A percentile compares a stretch with the other conserved stretches of the same genome.
phyloP scores from a whole-genome alignment of 1,284 basidiomycete species.

The Ceratobasidium papillatum region DNA sequence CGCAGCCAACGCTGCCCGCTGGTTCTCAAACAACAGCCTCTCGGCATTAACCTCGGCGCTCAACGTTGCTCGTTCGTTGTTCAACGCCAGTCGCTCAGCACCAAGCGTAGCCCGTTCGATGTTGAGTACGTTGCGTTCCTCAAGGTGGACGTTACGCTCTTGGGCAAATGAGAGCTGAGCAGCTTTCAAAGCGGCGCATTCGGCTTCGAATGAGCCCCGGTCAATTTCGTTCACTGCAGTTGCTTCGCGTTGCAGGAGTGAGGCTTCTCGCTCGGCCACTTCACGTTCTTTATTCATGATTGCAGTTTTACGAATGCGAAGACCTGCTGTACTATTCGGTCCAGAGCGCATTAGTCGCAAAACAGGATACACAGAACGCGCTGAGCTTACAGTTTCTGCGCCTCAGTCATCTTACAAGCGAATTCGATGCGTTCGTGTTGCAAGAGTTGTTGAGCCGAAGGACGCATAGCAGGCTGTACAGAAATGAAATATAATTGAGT shows the following conservation, averaged over 20 bases:
- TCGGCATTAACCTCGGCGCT: slow-evolving; percentile 43
- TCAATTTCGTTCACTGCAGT: slow-evolving; percentile 58
- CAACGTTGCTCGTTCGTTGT: slow-evolving; percentile 60
- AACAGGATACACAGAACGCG: neutral
- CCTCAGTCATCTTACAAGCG: slow-evolving; percentile 76
- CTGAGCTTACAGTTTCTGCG: slow-evolving; percentile 75
- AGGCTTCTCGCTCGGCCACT: slow-evolving; percentile 61
- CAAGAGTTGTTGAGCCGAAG: slow-evolving; percentile 79
- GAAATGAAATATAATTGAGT: neutral
- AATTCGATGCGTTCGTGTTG: slow-evolving; percentile 79
- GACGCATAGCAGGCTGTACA: slow-evolving; percentile 78
- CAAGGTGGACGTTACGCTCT: slow-evolving; percentile 44
- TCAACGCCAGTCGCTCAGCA: slow-evolving; percentile 55
- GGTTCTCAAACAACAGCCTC: slow-evolving; percentile 42
- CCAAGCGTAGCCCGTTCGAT: slow-evolving; percentile 41
- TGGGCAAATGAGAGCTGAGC: slow-evolving; percentile 22
- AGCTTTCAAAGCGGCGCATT: slow-evolving; percentile 31
- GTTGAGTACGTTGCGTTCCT: slow-evolving; percentile 42
- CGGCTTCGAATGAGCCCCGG: slow-evolving; percentile 43
- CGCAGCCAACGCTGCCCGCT: slow-evolving; percentile 40
- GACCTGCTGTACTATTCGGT: neutral
- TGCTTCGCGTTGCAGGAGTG: slow-evolving; percentile 64
- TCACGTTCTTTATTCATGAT: slow-evolving; percentile 52
- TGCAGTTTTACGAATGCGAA: slow-evolving; percentile 66
- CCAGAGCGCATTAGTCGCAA: neutral